Percentiles rank a stretch among this genome's conserved stretches.
Conservation (phyloP, 352 stramenopile species). For the Phytophthora vignae region DNA sequence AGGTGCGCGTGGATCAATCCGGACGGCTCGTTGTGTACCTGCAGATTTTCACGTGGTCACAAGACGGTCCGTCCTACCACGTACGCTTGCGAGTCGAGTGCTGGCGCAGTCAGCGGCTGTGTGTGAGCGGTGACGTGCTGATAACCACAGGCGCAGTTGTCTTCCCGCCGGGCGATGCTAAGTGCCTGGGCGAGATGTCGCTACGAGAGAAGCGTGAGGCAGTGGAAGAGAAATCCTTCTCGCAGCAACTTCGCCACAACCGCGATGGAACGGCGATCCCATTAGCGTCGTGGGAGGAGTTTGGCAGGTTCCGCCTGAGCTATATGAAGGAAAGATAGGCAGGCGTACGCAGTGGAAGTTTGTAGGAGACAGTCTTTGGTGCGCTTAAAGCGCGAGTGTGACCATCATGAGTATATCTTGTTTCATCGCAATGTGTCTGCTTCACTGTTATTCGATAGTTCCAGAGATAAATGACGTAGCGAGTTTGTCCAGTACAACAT, state of each 20-base stretch:
- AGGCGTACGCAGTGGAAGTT: no score
- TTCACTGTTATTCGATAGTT: no score
- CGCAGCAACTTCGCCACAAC: slow-evolving; percentile 2
- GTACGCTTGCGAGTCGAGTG: slow-evolving; percentile 53
- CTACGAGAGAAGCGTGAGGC: slow-evolving; percentile 47
- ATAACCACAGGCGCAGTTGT: slow-evolving; percentile 26
- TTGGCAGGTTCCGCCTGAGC: slow-evolving; percentile 39
- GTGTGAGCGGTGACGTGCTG: slow-evolving; percentile 54
- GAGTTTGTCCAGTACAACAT: no score
- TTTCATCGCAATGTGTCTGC: no score
- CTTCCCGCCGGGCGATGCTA: slow-evolving; percentile 36
- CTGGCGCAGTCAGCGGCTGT: slow-evolving; percentile 52
- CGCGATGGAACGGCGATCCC: not conserved
- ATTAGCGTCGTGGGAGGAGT: slow-evolving; percentile 27
- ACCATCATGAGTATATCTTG: no score
- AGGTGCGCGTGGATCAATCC: slow-evolving; percentile 44
- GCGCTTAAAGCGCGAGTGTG: no score
- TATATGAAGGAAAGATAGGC: slow-evolving; percentile 15
- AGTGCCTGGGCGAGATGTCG: slow-evolving; percentile 48
- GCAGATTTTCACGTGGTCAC: slow-evolving; percentile 48
- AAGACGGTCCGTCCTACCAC: slow-evolving; percentile 37
- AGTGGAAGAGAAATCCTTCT: slow-evolving; percentile 17
- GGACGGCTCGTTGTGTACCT: slow-evolving; percentile 51
- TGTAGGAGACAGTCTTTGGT: no score
- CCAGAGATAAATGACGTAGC: no score